Evolutionary conservation across 805 yeast species (phyloP).

Genomic region (Ogataea nitratoaversa): DNA sequence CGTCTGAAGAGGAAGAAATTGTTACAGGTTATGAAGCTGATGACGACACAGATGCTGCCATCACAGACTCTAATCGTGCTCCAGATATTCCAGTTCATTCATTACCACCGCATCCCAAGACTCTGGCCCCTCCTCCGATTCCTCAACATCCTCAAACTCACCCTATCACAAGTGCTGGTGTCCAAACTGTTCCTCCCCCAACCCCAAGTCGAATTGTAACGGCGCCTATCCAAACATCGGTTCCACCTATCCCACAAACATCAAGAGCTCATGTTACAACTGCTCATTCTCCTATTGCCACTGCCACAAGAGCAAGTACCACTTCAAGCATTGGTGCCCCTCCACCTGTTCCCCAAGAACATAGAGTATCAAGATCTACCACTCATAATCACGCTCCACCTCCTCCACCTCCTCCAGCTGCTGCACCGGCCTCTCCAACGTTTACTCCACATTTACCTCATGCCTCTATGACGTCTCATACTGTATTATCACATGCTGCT

Average conservation of each 20-base stretch:
- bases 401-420: conserved; percentile 14
- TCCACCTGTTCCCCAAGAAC: conserved; percentile 9
- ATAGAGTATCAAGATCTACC: not conserved
- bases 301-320: conserved; percentile 14
- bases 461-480: too few species aligned
- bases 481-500: too few species aligned
- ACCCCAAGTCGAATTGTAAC: too few species aligned
- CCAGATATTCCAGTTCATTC: conserved; percentile 12
- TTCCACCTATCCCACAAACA: too few species aligned
- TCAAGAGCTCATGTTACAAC: too few species aligned
- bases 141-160: conserved; percentile 9
- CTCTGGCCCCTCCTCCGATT: conserved; percentile 13
- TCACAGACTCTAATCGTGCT: conserved; percentile 6
- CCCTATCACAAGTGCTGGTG: too few species aligned
- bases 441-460: conserved; percentile 2
- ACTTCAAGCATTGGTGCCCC: conserved; percentile 8
- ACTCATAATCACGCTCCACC: conserved; percentile 8
- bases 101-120: conserved; percentile 14
- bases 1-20: conserved; percentile 17
- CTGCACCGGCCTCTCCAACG: conserved; percentile 9
- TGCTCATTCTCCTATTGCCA: conserved; percentile 17
- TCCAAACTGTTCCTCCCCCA: conserved; percentile 18
- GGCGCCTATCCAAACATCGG: too few species aligned
- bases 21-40: conserved; percentile 71
- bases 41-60: conserved; percentile 39